These are phyloP conservation scores for Puccinia hordei DNA, from an alignment of 1,284 basidiomycete species.

Conservation along the genomic window DNA sequence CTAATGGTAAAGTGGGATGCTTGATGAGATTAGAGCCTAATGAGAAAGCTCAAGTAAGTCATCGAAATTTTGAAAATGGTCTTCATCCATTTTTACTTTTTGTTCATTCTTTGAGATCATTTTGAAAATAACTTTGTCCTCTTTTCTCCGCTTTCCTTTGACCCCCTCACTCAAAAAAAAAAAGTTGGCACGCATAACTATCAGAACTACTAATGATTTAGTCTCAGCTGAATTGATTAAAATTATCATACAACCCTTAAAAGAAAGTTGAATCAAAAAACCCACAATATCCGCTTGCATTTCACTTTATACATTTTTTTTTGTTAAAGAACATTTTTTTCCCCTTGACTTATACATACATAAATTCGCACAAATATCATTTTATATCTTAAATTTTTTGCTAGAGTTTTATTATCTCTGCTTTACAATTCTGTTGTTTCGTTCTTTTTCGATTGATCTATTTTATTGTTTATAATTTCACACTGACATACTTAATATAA, in stretches of 20 bases:
- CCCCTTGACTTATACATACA: not conserved
- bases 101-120: constrained; percentile 1
- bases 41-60: constrained; percentile 79
- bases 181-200: constrained; percentile 86
- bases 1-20: constrained; percentile 90
- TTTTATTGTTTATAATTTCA: not conserved
- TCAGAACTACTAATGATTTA: constrained; percentile 90
- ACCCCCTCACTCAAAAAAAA: constrained; percentile 42
- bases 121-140: not conserved
- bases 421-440: not conserved
- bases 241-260: constrained; percentile 32
- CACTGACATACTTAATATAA: not conserved
- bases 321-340: not conserved
- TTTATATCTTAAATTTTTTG: not conserved
- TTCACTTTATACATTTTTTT: not conserved
- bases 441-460: not conserved
- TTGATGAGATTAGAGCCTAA: constrained; percentile 91
- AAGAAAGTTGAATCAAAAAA: constrained; percentile 13
- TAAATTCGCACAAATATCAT: not conserved
- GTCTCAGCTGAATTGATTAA: constrained; percentile 77
- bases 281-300: not conserved
- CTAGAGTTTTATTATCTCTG: not conserved
- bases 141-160: not conserved
- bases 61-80: not conserved
- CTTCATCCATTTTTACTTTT: too few species aligned